phyloP scores from a whole-genome alignment of 371 early-diverging fungal genomes.

The Sporodiniella umbellata region DNA sequence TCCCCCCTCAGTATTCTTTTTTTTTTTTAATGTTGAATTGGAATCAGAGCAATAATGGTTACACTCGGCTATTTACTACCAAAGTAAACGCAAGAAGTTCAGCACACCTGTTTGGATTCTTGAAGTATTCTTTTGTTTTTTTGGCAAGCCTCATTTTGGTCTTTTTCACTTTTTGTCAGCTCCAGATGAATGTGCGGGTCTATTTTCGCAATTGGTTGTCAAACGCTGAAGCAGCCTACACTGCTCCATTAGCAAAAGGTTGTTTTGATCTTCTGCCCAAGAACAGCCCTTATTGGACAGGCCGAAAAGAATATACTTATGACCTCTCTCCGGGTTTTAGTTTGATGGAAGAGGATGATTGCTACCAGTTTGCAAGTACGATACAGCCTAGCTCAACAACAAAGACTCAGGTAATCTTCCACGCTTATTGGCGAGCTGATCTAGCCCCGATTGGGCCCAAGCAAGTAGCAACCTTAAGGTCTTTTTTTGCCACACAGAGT shows the following conservation, averaged over 20 bases:
- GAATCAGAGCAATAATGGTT: too few species aligned
- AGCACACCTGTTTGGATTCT: slow-evolving; percentile 11
- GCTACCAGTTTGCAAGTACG: slow-evolving; percentile 50
- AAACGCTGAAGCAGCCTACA: slow-evolving; percentile 42
- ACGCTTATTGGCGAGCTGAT: slow-evolving; percentile 54
- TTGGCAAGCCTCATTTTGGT: slow-evolving; percentile 11
- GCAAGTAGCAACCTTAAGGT: slow-evolving; percentile 45
- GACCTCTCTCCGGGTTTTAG: slow-evolving; percentile 44
- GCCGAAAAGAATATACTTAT: slow-evolving; percentile 25
- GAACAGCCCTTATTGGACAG: slow-evolving; percentile 33
- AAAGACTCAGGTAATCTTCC: slow-evolving; percentile 32
- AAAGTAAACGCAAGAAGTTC: too few species aligned
- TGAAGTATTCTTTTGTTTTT: slow-evolving; percentile 25
- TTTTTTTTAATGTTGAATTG: too few species aligned
- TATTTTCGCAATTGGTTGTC: slow-evolving; percentile 53
- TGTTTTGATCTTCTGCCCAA: slow-evolving; percentile 42
- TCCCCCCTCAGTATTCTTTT: too few species aligned
- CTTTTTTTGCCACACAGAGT: slow-evolving; percentile 52
- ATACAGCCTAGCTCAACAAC: slow-evolving; percentile 15
- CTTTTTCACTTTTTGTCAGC: slow-evolving; percentile 41
- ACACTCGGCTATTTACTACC: too few species aligned
- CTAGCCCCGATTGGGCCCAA: slow-evolving; percentile 45
- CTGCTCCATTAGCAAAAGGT: slow-evolving; percentile 34
- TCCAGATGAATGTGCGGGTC: slow-evolving; percentile 49
- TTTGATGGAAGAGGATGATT: slow-evolving; percentile 46